Base-by-base conservation (phyloP, 768 basidiomycete species). In the Phlegmacium glaucopus region DNA sequence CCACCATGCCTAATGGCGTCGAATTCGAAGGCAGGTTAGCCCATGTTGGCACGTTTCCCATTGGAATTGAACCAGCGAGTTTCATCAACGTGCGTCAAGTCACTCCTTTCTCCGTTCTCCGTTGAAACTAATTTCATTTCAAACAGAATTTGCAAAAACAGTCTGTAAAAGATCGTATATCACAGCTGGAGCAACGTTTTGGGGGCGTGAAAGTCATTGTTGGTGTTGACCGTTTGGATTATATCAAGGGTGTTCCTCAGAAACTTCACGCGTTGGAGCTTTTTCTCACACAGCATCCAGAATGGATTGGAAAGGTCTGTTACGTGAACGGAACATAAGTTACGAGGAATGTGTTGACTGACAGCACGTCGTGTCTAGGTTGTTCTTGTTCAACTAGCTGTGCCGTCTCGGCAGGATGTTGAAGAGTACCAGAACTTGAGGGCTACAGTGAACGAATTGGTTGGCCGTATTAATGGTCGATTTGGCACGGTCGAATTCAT, bases 161-260 rank as follows among this genome's bases (percentile, higher is more conserved):
- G 18, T 75, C 80, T 4, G 94, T 99, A n/a, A 76, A 83, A 60
- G 76, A 80, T 51, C 87, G 96, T 32, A 82, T 98, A 51, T 62
- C 78, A 38, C 80, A 85, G 50, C 78, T 99, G 22, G 87, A 94
- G 67, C 84, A 89, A 51, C 84, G 94, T 40, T 99, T 98, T 68
- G 80, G 85, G 38, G 95, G 90, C 39, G 89, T 92, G 62, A 97
- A 97, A 68, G 86, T 99, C 60, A 96, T 99, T 63, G 93, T 98
- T 54, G 96, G 96, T 42, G 96, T 99, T 22, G 96, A 99, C 66
- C 86, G 96, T 38, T 78, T 99, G 45, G 96, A 99, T 65, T 99
- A 99, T 70, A 98, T 99, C 84, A 99, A 99, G 77, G 96, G 96
- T 60, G 93, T 99, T 28, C 96, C 96, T 1, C 96, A 99, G 66